A percentile compares a stretch with the other conserved stretches of the same genome.
These are phyloP conservation scores for Gossypium rotundifolium DNA, from an alignment of 345 rosid species.

Conservation along the genomic window DNA sequence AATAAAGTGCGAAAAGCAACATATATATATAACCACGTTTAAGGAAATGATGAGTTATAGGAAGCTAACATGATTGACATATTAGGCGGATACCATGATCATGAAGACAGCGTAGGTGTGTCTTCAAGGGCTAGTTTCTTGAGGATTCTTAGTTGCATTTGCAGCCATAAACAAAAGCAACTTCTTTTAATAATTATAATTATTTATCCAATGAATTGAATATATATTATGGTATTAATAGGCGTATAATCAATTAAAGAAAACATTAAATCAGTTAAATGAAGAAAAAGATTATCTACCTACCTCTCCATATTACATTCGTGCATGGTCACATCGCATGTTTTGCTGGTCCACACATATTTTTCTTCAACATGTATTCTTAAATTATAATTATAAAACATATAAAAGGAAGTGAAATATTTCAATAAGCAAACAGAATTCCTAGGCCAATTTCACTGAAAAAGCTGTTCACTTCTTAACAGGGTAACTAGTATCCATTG, in stretches of 20 bases:
- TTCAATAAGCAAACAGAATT: not conserved
- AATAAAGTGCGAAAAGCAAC: too few species aligned
- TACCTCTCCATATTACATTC: not conserved
- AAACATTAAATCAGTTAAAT: not conserved
- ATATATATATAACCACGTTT: not conserved
- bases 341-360: not conserved
- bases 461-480: slow-evolving; percentile 28
- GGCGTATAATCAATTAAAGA: not conserved
- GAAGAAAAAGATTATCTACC: not conserved
- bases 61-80: too few species aligned
- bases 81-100: not conserved
- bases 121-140: not conserved
- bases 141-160: not conserved
- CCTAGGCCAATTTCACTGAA: not conserved
- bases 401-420: not conserved
- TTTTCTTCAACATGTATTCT: not conserved
- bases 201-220: not conserved
- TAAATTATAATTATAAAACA: not conserved
- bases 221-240: not conserved
- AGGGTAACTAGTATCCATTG: slow-evolving; percentile 72
- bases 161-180: not conserved
- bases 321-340: not conserved
- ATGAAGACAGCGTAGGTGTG: not conserved
- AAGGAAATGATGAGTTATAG: not conserved
- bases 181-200: not conserved